phyloP scores from a whole-genome alignment of 1,284 basidiomycete genomes.

The Thelephora terrestris region DNA sequence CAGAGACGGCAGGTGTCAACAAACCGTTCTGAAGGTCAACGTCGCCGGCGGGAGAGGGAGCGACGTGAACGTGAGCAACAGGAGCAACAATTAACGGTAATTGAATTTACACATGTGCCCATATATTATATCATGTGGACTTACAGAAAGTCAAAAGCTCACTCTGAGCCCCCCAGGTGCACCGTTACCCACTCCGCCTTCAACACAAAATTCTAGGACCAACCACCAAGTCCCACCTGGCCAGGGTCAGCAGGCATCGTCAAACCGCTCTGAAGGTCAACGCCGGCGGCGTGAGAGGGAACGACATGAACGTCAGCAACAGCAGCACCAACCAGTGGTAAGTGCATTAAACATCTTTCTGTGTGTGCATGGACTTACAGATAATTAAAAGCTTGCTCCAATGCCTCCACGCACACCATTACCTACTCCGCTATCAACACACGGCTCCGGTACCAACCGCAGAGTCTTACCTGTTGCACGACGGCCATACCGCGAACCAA shows the following conservation, averaged over 20 bases:
- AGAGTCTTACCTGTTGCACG: neutral
- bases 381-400: neutral
- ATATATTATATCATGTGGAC: neutral
- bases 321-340: neutral
- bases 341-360: neutral
- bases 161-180: neutral
- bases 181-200: neutral
- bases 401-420: neutral
- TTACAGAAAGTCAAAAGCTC: neutral
- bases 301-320: neutral
- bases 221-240: neutral
- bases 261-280: neutral
- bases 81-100: neutral
- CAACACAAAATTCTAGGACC: neutral
- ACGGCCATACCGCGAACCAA: slow-evolving; percentile 1
- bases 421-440: neutral
- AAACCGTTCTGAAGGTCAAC: neutral
- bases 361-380: neutral
- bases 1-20: neutral
- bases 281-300: neutral
- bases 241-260: neutral
- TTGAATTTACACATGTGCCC: neutral
- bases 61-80: neutral
- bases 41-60: neutral
- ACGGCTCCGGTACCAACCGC: neutral